A percentile compares a stretch with the other conserved stretches of the same genome.
Conservation (phyloP, 306 rosid genomes). For the Castanea sativa region DNA sequence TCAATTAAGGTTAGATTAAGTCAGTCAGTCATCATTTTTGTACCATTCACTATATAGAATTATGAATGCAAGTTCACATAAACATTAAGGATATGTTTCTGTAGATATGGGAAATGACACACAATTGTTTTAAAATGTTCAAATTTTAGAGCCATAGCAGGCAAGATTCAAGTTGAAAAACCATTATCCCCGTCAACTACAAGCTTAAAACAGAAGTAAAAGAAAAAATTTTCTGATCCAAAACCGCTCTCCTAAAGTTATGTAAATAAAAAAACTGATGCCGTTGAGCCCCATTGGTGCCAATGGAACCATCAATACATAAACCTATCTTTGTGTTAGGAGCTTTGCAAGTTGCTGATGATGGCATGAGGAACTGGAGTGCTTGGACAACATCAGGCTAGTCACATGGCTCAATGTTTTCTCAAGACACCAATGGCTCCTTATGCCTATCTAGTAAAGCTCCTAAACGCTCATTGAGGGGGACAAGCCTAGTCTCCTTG, state of each 20-base stretch:
- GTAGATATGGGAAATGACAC: background rate
- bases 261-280: background rate
- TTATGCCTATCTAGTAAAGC: too few species aligned
- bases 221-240: background rate
- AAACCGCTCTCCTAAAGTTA: background rate
- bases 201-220: background rate
- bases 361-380: too few species aligned
- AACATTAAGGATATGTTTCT: background rate
- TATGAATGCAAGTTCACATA: background rate
- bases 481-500: too few species aligned
- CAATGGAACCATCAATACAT: background rate
- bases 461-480: too few species aligned
- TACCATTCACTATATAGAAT: background rate
- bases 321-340: background rate
- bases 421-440: too few species aligned
- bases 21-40: background rate
- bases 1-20: conserved; percentile 18
- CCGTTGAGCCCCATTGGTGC: background rate
- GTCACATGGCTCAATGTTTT: too few species aligned
- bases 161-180: background rate
- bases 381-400: too few species aligned
- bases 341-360: too few species aligned
- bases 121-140: background rate
- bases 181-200: background rate
- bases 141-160: background rate